These are phyloP conservation scores for Pleurotus cornucopiae DNA, from an alignment of 768 basidiomycete species.

Conservation along the genomic window DNA sequence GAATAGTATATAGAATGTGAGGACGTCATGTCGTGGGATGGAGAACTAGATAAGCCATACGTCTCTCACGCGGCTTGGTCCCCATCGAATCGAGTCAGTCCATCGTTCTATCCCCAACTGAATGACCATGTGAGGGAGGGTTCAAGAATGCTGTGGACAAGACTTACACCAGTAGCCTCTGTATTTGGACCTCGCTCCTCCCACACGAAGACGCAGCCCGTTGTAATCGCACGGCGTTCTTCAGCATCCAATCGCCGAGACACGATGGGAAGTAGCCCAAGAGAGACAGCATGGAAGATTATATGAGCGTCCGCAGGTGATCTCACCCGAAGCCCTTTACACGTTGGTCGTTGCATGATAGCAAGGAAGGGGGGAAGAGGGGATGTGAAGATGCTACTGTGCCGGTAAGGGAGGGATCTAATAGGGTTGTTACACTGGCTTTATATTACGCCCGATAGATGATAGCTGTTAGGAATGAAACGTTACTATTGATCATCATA, in stretches of 20 bases:
- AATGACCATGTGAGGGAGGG: slow-evolving; percentile 3
- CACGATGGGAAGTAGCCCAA: slow-evolving; percentile 59
- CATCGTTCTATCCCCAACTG: slow-evolving; percentile 77
- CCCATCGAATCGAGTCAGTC: slow-evolving; percentile 80
- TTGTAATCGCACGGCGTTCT: slow-evolving; percentile 63
- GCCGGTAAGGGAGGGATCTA: slow-evolving; percentile 4
- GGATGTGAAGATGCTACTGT: slow-evolving; percentile 6
- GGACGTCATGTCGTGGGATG: slow-evolving; percentile 7
- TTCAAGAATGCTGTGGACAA: slow-evolving; percentile 3
- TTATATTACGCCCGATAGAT: not conserved
- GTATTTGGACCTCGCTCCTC: slow-evolving; percentile 70
- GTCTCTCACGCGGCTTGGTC: slow-evolving; percentile 73
- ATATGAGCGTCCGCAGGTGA: slow-evolving; percentile 64
- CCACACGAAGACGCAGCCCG: slow-evolving; percentile 80
- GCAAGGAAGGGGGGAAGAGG: slow-evolving; percentile 9
- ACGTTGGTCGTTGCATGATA: slow-evolving; percentile 66
- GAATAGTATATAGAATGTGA: slow-evolving; percentile 11
- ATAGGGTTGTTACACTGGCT: slow-evolving; percentile 3
- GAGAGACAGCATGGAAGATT: slow-evolving; percentile 70
- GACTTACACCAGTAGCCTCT: slow-evolving; percentile 60
- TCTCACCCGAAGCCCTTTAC: slow-evolving; percentile 57
- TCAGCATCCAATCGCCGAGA: slow-evolving; percentile 71
- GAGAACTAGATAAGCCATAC: slow-evolving; percentile 34
- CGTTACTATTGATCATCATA: slow-evolving; percentile 8
- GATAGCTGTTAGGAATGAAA: slow-evolving; percentile 8